A percentile compares a stretch with the other conserved stretches of the same genome.
Conservation (phyloP, 179 eudicot genomes). For the Amaranthus tricolor region DNA sequence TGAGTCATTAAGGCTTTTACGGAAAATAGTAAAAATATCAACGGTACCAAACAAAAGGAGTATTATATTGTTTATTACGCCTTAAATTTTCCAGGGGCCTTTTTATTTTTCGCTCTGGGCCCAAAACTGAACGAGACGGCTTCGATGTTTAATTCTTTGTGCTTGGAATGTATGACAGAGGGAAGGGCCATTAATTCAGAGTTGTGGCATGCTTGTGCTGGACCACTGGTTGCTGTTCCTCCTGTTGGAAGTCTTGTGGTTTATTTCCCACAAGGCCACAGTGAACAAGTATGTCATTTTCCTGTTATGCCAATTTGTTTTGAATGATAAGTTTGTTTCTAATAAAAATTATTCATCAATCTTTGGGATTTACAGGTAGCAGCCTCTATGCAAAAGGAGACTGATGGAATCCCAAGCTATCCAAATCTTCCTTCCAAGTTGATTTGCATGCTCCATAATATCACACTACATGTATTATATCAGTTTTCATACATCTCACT, state of each 20-base stretch:
- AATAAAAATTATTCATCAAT: conserved; percentile 12
- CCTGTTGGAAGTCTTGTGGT: conserved; percentile 96
- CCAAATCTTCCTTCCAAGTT: conserved; percentile 95
- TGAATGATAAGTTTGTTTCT: conserved; percentile 14
- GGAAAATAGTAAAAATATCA: too few relatives aligned
- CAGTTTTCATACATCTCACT: conserved; percentile 16
- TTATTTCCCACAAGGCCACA: conserved; percentile 98
- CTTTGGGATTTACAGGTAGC: conserved; percentile 59
- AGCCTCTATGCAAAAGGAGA: conserved; percentile 94
- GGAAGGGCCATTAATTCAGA: conserved; percentile 76
- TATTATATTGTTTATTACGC: too few relatives aligned
- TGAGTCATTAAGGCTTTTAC: too few relatives aligned
- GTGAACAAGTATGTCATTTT: conserved; percentile 74
- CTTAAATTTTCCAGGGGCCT: too few relatives aligned
- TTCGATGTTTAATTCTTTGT: not conserved
- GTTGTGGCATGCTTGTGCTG: conserved; percentile 99
- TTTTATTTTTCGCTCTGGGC: too few relatives aligned
- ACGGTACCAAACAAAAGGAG: too few relatives aligned
- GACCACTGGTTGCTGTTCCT: conserved; percentile 87
- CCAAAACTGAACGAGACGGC: too few relatives aligned
- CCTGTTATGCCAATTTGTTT: conserved; percentile 11
- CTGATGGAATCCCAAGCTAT: conserved; percentile 83
- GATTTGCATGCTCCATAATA: conserved; percentile 92
- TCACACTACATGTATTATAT: conserved; percentile 76
- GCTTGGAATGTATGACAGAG: conserved; percentile 39